These are phyloP conservation scores for Penicillium manginii DNA, from an alignment of 495 filamentous ascomycete genomes.

Conservation along the genomic window DNA sequence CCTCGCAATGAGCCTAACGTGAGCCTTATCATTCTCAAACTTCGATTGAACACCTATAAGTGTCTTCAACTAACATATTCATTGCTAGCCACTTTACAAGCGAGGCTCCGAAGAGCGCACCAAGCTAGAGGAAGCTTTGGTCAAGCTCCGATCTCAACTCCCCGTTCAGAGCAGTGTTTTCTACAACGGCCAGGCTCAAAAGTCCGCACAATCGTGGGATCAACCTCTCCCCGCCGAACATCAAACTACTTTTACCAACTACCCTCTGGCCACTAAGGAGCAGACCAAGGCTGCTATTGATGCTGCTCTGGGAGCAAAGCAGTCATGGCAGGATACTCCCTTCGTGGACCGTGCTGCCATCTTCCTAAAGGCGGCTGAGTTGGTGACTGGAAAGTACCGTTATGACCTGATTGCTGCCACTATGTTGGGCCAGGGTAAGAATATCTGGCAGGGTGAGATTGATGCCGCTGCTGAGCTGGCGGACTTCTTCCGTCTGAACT, in stretches of 20 bases:
- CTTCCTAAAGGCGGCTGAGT: slow-evolving; percentile 92
- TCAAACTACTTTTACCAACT: slow-evolving; percentile 68
- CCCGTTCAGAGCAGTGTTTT: slow-evolving; percentile 50
- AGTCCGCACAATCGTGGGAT: slow-evolving; percentile 27
- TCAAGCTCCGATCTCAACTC: slow-evolving; percentile 50
- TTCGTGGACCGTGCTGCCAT: slow-evolving; percentile 89
- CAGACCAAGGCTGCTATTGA: slow-evolving; percentile 76
- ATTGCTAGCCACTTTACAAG: slow-evolving; percentile 68
- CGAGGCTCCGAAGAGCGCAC: slow-evolving; percentile 71
- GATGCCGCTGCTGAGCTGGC: slow-evolving; percentile 89
- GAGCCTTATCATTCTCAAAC: slow-evolving; percentile 7
- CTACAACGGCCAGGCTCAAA: slow-evolving; percentile 61
- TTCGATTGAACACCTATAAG: no score
- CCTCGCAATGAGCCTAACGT: slow-evolving; percentile 44
- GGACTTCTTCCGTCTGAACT: slow-evolving; percentile 87
- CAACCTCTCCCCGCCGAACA: slow-evolving; percentile 81
- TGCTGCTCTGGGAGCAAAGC: slow-evolving; percentile 79
- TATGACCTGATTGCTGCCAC: slow-evolving; percentile 93
- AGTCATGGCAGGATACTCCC: slow-evolving; percentile 77
- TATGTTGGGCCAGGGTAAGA: slow-evolving; percentile 96
- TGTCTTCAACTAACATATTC: background rate
- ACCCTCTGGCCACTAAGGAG: slow-evolving; percentile 69
- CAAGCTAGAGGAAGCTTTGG: slow-evolving; percentile 66
- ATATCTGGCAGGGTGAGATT: slow-evolving; percentile 96
- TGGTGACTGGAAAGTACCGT: slow-evolving; percentile 86